Percentiles rank a stretch among this genome's conserved stretches.
Conservation (phyloP, 176 grass and related monocot genomes). For the Dactylis glomerata region DNA sequence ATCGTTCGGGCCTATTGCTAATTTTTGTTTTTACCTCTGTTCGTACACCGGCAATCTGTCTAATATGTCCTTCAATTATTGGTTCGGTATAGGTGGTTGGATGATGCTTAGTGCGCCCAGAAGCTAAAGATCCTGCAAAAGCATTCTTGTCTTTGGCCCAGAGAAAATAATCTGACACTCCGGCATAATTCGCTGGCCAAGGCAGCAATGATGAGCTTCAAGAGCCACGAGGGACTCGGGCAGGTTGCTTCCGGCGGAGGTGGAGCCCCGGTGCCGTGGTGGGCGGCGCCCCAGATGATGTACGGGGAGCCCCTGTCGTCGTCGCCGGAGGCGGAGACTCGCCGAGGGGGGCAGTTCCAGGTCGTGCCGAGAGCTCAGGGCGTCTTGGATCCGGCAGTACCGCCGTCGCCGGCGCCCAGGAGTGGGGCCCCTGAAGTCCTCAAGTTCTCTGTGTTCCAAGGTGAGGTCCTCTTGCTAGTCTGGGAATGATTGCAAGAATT, state of each 20-base stretch:
- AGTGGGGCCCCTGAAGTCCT: constrained; percentile 38
- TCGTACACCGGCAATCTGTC: neutral
- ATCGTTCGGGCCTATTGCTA: neutral
- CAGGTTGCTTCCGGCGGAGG: constrained; percentile 25
- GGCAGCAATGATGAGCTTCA: constrained; percentile 53
- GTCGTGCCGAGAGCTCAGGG: constrained; percentile 40
- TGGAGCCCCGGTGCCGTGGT: constrained; percentile 55
- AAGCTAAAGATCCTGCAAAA: constrained; percentile 3
- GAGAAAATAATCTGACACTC: neutral
- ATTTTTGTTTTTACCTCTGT: neutral
- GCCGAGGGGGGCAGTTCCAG: constrained; percentile 49
- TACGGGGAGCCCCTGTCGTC: constrained; percentile 46
- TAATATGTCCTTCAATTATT: neutral
- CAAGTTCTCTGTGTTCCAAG: constrained; percentile 69
- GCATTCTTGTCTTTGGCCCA: neutral
- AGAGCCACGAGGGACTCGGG: constrained; percentile 38
- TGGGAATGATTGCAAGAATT: neutral
- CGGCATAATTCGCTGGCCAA: neutral
- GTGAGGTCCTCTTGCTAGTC: constrained; percentile 23
- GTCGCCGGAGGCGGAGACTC: constrained; percentile 29
- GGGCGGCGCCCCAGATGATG: constrained; percentile 59
- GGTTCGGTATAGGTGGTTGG: neutral
- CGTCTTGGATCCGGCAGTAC: constrained; percentile 29
- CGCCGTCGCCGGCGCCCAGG: constrained; percentile 2
- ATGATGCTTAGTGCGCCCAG: neutral